Base-by-base conservation (phyloP, 306 rosid genomes). In the Glycyrrhiza uralensis region DNA sequence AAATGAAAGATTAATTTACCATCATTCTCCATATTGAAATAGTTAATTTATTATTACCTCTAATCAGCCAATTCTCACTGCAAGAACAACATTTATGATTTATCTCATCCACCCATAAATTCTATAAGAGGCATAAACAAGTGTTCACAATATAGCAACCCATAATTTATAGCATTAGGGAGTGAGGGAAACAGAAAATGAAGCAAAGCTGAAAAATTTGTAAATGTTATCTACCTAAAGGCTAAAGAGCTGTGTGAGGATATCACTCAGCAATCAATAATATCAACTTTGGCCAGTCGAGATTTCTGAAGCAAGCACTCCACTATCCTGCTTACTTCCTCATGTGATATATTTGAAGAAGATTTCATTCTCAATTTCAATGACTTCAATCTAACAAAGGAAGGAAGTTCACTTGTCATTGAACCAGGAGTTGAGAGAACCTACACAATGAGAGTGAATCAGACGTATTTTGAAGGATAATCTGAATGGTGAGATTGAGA, bases 261-360 rank as follows among this genome's bases (percentile, higher is more conserved):
- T 29, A 75, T 56, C 15, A 56, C 17, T 75, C 69, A 29, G 42
- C 50, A 32, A 14, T 66, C 19, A 14, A 76, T 22, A 61, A 66
- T 2, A 15, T 66, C 68, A 45, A 66, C 42, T 76, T 33, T 22
- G 52, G 69, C 54, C 59, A 9, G 0, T 2, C 75, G 74, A 45
- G 75, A 76, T 12, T 76, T 76, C 33, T 67, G 39, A 66, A 76
- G 62, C 41, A 76, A 67, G 61, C 13, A 66, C 3, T 58, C 50
- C 2, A 56, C 61, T 76, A 46, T 22, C 44, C 23, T 20, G 41
- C 52, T 45, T 14, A 66, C 29, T 45, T 3, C 32, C 61, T 76
- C 58, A 14, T 57, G 17, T 2, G 67, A 55, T 56, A 56, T 56
- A 24, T 2, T 33, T n/a, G 75, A 18, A 28, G 54, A 15, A 24